phyloP scores from a whole-genome alignment of 192 early-diverging fungal species.

The Chytriomyces confervae region DNA sequence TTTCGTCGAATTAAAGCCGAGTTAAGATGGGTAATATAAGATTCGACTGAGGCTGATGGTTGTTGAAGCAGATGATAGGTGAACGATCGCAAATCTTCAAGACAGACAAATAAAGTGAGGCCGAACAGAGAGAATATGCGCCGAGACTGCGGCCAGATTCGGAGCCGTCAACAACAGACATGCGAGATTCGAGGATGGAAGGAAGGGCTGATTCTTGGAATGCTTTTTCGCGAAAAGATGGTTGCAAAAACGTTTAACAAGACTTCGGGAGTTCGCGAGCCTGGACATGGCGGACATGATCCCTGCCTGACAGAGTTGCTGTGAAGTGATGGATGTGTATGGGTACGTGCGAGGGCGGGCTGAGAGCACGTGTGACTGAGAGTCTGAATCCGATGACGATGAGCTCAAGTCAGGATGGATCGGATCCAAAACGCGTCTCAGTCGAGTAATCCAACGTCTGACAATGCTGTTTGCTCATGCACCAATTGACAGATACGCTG shows the following conservation, averaged over 20 bases:
- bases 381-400: not conserved
- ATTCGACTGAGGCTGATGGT: not conserved
- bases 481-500: constrained; percentile 25
- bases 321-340: not conserved
- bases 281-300: too few species aligned
- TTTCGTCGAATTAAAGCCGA: too few species aligned
- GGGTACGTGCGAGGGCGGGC: not conserved
- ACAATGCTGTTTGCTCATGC: constrained; percentile 27
- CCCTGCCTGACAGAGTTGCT: not conserved
- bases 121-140: not conserved
- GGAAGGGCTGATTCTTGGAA: too few species aligned
- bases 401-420: not conserved
- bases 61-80: constrained; percentile 1
- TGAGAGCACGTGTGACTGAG: not conserved
- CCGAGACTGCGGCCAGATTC: constrained; percentile 8
- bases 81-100: constrained; percentile 24
- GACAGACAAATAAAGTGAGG: constrained; percentile 17
- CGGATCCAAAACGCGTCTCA: not conserved
- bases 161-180: constrained; percentile 3
- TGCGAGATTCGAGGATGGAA: constrained; percentile 3
- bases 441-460: not conserved
- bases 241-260: not conserved
- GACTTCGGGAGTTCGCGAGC: not conserved
- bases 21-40: not conserved
- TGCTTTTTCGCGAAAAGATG: too few species aligned